Evolutionary conservation across 2,329 filamentous ascomycete species (phyloP).

Genomic region (Aspergillus aculeatinus): DNA sequence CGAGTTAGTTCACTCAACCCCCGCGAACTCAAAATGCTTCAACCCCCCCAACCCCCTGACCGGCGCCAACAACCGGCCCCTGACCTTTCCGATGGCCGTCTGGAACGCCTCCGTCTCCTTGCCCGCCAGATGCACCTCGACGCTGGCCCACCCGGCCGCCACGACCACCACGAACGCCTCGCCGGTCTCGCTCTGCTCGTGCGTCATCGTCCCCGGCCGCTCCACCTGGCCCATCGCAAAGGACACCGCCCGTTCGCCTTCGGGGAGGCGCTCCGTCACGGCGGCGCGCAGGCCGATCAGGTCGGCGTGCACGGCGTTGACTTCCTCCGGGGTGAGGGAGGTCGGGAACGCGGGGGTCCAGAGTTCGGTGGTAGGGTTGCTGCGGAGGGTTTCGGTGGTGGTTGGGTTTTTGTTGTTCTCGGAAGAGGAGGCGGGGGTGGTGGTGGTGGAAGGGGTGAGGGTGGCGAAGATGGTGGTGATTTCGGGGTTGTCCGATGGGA

Average conservation of each 20-base stretch:
- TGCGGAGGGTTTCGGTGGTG: constrained; percentile 29
- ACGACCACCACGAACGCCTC: constrained; percentile 45
- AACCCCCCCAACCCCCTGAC: constrained; percentile 44
- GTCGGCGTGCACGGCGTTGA: constrained; percentile 29
- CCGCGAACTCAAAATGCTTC: not conserved
- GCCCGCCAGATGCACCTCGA: constrained; percentile 51
- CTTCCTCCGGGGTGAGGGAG: constrained; percentile 30
- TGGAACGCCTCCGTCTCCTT: constrained; percentile 48
- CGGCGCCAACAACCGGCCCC: constrained; percentile 39
- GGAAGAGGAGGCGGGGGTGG: too few relatives aligned
- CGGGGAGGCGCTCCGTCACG: constrained; percentile 32
- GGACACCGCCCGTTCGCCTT: constrained; percentile 26
- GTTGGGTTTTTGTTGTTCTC: not conserved
- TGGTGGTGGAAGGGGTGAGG: constrained; percentile 23
- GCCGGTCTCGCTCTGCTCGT: constrained; percentile 40
- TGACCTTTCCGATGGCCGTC: constrained; percentile 42
- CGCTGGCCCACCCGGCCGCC: constrained; percentile 54
- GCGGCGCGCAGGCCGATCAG: constrained; percentile 41
- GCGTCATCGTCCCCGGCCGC: constrained; percentile 32
- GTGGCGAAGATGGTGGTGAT: constrained; percentile 31
- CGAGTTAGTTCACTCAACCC: not conserved
- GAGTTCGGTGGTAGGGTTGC: constrained; percentile 52
- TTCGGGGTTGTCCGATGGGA: constrained; percentile 23
- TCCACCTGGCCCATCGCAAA: constrained; percentile 41
- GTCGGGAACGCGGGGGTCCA: constrained; percentile 46